Base-by-base conservation (phyloP, 108 stramenopile species). In the Fragilaria radians region DNA sequence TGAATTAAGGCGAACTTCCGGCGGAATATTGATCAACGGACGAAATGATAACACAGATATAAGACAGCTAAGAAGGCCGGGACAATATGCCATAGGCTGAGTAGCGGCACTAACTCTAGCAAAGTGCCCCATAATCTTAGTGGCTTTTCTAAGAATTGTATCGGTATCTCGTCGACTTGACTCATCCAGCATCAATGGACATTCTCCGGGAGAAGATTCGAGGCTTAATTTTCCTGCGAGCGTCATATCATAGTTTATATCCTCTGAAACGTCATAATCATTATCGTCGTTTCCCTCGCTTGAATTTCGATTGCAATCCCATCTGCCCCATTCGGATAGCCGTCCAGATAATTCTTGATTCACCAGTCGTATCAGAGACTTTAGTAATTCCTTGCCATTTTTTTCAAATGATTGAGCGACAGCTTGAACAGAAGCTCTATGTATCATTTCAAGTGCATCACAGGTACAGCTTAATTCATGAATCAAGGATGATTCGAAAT, bases 91-190 rank as follows among this genome's bases (percentile, higher is more conserved):
- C 42, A 84, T 57, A 22, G 71, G 49, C 46, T 67, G 48, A 28
- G 77, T 80, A 2, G 72, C 69, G 3, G 52, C 25, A 5, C 73
- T 71, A 28, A 84, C 79, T 47, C 79, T 64, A 27, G 83, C 83
- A 64, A 78, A 80, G 57, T 84, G 83, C 0, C 83, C 83, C 5
- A 84, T 53, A 24, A 80, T 70, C 48, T 79, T 77, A 9, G 76
- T 71, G 3, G 62, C 62, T 34, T 75, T 74, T 2, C 55, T 61
- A 17, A 84, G 50, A n/a, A 76, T 31, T 11, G 61, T 34, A 33
- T 74, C 70, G 19, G 58, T 59, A 23, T 66, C 67, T 24, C 36
- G 7, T 42, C 36, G 36, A 14, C 14, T 42, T 14, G 36, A 42
- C 14, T 42, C 36, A 14, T 42, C 36, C 7, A 14, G 11, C 14